Base-by-base conservation (phyloP, 139 green algal genomes). In the Chlamydomonas sphaeroides region DNA sequence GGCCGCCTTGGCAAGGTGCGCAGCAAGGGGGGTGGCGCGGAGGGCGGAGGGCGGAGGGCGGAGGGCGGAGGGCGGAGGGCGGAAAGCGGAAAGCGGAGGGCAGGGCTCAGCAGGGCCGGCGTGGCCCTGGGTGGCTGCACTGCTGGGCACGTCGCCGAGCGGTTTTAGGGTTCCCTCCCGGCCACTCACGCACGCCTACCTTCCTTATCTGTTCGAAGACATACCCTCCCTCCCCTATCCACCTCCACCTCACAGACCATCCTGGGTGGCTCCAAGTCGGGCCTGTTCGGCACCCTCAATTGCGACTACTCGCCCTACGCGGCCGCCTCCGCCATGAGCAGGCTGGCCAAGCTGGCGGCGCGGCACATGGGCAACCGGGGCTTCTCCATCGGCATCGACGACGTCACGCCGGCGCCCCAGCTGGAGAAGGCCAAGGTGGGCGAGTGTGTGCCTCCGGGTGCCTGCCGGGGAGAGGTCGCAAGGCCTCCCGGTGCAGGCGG, bases 331-430 rank as follows among this genome's bases (percentile, higher is more conserved):
- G 75, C 73, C 71, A 99, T 99, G 97, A 95, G 93, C 76, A 88
- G 96, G 14, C 91, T 99, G 65, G 93, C 97, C 74, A 98, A 98
- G 89, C 90, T 99, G 69, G 93, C 87, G 28, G 96, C 97, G 35
- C 88, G 97, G 51, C 96, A 93, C 84, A 98, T 99, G 70, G 96
- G 97, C 42, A 92, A 98, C 42, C 86, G 85, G 11, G 97, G 97
- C 41, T 99, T 99, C 91, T 97, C 59, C 70, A 91, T 89, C n/a
- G 97, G 97, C 80, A 98, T 99, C 59, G 97, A 98, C 80, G 97
- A 99, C 83, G 97, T 99, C 20, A 97, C 92, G 0, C 97, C 97
- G 0, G 78, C 84, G 14, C 59, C 78, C 17, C 48, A 45, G 33
- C 92, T 99, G 78, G 41, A 84, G 53, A 0, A 10, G 1, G 89